phyloP scores from a whole-genome alignment of 1,139 yeast genomes.

The Arxiozyma heterogenica region DNA sequence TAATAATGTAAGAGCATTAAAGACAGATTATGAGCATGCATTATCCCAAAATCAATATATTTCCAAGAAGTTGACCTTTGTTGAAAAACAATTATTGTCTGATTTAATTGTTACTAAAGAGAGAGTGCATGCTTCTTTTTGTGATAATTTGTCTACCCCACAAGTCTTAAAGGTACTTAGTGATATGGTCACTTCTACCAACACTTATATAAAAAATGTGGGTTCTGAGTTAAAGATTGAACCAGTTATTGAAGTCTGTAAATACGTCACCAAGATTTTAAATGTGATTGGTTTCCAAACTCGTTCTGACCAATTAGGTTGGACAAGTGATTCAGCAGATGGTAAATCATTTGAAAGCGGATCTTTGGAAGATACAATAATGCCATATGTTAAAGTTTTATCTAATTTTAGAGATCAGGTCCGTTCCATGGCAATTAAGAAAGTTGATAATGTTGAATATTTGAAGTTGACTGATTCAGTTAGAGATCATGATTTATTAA shows the following conservation, averaged over 20 bases:
- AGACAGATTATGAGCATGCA: constrained; percentile 38
- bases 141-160: constrained; percentile 81
- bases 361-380: constrained; percentile 54
- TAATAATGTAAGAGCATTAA: constrained; percentile 71
- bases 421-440: constrained; percentile 60
- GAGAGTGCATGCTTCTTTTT: constrained; percentile 68
- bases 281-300: constrained; percentile 66
- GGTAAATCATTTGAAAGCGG: constrained; percentile 18
- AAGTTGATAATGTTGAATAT: constrained; percentile 47
- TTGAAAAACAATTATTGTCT: constrained; percentile 48
- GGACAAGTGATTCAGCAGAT: constrained; percentile 43
- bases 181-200: constrained; percentile 62
- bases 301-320: constrained; percentile 66
- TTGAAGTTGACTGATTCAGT: constrained; percentile 51
- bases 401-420: constrained; percentile 76
- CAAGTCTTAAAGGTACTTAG: constrained; percentile 54
- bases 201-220: constrained; percentile 55
- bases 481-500: constrained; percentile 56
- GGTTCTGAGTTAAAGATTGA: constrained; percentile 53
- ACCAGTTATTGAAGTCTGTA: constrained; percentile 52
- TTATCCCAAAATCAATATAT: constrained; percentile 31
- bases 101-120: constrained; percentile 47
- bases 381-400: constrained; percentile 73
- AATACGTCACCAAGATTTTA: constrained; percentile 64
- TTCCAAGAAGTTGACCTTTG: constrained; percentile 43